Conservation (phyloP, 495 filamentous ascomycete genomes). For the Trichoderma reesei region DNA sequence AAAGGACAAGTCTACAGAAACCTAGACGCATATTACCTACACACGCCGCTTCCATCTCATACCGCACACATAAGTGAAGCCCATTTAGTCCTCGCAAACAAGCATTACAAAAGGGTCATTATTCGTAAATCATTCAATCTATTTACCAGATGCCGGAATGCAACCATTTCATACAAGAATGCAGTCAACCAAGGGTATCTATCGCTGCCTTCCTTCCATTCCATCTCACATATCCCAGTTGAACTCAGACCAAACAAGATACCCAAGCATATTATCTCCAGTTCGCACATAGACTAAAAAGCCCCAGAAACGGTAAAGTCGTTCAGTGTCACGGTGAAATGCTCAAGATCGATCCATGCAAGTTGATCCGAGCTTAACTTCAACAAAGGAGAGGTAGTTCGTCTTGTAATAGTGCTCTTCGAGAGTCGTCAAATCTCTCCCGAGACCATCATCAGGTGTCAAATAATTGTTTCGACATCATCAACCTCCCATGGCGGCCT, state of each 20-base stretch:
- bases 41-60: neutral
- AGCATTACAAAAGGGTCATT: neutral
- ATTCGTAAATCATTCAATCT: neutral
- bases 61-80: neutral
- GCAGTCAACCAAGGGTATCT: neutral
- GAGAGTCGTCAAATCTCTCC: neutral
- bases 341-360: too few relatives aligned
- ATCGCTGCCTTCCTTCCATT: neutral
- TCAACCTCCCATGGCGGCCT: slow-evolving; percentile 26
- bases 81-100: neutral
- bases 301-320: too few relatives aligned
- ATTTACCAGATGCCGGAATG: neutral
- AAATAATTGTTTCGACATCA: neutral
- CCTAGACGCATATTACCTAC: neutral
- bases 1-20: neutral
- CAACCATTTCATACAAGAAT: neutral
- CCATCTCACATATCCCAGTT: neutral
- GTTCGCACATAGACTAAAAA: too few relatives aligned
- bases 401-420: too few relatives aligned
- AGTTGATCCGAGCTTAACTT: too few relatives aligned
- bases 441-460: neutral
- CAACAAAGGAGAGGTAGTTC: too few relatives aligned
- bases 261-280: too few relatives aligned
- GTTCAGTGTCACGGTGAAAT: too few relatives aligned
- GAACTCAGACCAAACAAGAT: neutral